Percentiles rank a stretch among this genome's conserved stretches.
Evolutionary conservation across 1,284 basidiomycete species (phyloP).

Genomic region (Apiotrichum sp.): DNA sequence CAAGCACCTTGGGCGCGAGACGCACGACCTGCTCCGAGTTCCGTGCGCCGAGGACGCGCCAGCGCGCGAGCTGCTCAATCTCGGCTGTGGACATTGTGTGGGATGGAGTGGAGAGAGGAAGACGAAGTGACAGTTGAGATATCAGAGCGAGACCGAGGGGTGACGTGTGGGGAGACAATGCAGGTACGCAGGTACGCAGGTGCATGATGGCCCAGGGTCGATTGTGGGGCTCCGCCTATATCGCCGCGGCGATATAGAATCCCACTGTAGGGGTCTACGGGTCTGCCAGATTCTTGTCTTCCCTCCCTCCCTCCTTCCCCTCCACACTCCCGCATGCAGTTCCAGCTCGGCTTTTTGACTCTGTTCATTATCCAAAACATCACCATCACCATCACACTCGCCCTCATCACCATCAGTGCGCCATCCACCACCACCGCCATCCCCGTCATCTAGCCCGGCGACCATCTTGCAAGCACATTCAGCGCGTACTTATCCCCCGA

Average conservation of each 20-base stretch:
- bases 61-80: slow-evolving; percentile 62
- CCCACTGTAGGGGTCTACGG: background rate
- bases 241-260: background rate
- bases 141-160: no score
- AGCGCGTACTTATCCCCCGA: background rate
- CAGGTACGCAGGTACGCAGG: no score
- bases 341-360: no score
- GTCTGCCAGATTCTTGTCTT: background rate
- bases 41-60: slow-evolving; percentile 60
- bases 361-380: no score
- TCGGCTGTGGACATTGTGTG: slow-evolving; percentile 44
- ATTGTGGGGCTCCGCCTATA: background rate
- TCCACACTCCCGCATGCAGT: no score
- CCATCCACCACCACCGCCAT: background rate
- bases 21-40: slow-evolving; percentile 67
- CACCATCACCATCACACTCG: no score
- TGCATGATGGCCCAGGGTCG: no score
- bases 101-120: background rate
- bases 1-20: slow-evolving; percentile 57
- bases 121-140: no score
- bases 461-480: no score
- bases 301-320: background rate
- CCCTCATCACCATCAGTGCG: no score
- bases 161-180: no score
- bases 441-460: background rate